A percentile compares a stretch with the other conserved stretches of the same genome.
Conservation (phyloP, 805 yeast genomes). For the Debaryomyces castellii region DNA sequence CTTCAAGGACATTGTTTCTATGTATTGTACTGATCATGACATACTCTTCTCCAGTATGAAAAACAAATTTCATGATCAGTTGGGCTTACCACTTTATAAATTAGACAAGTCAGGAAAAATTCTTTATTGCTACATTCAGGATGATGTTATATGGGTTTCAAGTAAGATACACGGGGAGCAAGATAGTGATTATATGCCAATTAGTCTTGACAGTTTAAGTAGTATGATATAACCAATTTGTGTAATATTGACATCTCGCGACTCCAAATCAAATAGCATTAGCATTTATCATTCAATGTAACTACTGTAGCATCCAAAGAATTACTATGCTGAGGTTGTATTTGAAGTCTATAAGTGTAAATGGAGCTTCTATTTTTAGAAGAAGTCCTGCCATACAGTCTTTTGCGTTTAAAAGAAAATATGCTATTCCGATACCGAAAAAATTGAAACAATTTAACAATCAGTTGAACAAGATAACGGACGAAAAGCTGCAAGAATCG, state of each 20-base stretch:
- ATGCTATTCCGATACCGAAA: constrained; percentile 9
- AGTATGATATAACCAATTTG: neutral
- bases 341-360: neutral
- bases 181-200: constrained; percentile 41
- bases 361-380: neutral
- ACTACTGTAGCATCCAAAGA: no score
- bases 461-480: constrained; percentile 29
- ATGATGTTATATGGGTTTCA: constrained; percentile 63
- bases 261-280: neutral
- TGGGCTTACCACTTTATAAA: constrained; percentile 47
- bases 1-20: constrained; percentile 65
- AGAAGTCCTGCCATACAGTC: neutral
- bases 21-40: constrained; percentile 53
- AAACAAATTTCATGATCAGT: constrained; percentile 24
- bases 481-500: constrained; percentile 31
- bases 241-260: neutral
- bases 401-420: neutral
- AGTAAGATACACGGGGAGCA: neutral
- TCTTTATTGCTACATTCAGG: constrained; percentile 52
- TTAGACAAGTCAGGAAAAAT: constrained; percentile 34
- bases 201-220: constrained; percentile 30
- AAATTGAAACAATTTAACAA: constrained; percentile 20
- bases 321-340: neutral
- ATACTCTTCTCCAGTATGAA: constrained; percentile 40
- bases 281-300: no score